Percentiles rank a stretch among this genome's conserved stretches.
phyloP scores from a whole-genome alignment of 176 grass and related monocot species.

The Carex littledalei region DNA sequence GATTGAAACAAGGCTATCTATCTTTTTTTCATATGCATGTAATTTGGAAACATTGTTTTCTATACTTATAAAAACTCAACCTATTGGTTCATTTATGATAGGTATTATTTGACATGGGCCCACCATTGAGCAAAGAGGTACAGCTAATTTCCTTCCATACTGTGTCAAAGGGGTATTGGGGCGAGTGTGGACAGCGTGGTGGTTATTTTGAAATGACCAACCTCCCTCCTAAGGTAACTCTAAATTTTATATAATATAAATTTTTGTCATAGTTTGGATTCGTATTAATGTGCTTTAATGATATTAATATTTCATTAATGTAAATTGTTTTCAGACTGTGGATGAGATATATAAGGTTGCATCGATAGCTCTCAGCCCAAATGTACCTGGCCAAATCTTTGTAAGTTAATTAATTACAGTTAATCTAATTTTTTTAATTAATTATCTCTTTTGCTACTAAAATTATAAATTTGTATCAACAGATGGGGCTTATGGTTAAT shows the following conservation, averaged over 20 bases:
- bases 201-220: constrained; percentile 99
- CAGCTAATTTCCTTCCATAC: constrained; percentile 97
- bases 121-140: constrained; percentile 70
- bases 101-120: constrained; percentile 85
- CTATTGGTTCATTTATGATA: constrained; percentile 21
- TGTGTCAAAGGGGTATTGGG: constrained; percentile 98
- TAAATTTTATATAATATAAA: not conserved
- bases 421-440: not conserved
- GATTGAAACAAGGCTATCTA: not conserved
- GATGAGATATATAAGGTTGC: constrained; percentile 99
- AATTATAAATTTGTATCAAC: constrained; percentile 14
- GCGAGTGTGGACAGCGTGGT: constrained; percentile 99
- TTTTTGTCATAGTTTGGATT: not conserved
- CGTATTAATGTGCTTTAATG: not conserved
- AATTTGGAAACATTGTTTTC: too few species aligned
- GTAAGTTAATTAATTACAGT: constrained; percentile 59
- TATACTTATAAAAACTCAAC: too few species aligned
- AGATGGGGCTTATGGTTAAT: constrained; percentile 98
- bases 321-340: constrained; percentile 56
- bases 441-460: constrained; percentile 11
- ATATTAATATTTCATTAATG: constrained; percentile 25
- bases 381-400: constrained; percentile 97
- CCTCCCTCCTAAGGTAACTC: constrained; percentile 69
- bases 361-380: constrained; percentile 83
- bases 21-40: too few species aligned